Base-by-base conservation (phyloP, 495 filamentous ascomycete species). In the Lophiostoma macrostomum region DNA sequence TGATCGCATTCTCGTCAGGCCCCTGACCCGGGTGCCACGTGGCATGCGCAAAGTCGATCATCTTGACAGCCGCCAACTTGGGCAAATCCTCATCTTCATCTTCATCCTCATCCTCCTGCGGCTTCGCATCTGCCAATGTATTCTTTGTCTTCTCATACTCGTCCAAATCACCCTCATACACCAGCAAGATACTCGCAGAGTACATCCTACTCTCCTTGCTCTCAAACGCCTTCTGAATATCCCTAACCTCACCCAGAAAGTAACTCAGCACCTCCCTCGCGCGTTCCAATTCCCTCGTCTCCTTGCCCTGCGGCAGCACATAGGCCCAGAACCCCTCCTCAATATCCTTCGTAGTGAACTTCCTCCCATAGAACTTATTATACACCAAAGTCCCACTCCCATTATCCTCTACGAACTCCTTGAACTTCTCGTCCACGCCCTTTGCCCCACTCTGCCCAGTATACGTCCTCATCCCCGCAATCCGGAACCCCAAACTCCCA, bases 41-140 rank as follows among this genome's bases (percentile, higher is more conserved):
- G 16, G 93, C 91, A 72, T 98, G 93, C 18, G 93, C 93, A 74
- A 98, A 98, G 69, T 98, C 93, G 56, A 98, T 97, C 59, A 98
- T 71, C 65, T 94, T 93, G 48, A 96, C 75, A 28, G 79, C 79
- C 65, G 87, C 88, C 18, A 94, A 82, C 60, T 83, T 82, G 0
- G 88, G 88, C 16, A 79, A 66, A 12, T 81, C 85, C 0, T 85
- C 83, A 11, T 84, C 82, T 0, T 85, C 81, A 1, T 78, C 80
- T 1, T 83, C 79, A 5, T 75, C 73, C 2, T 76, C 74, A 0
- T 78, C 81, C 0, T 73, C 69, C 0, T 76, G 76, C 58, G 52
- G 20, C 70, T 71, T 64, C 75, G 78, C 46, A 80, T 38, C 23
- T 12, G 24, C 39, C 30, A 95, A 74, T 5, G 86, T 84, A 18